Evolutionary conservation across 768 basidiomycete species (phyloP), one percentile per base, ranked within the genome.

Genomic region (Suillus weaverae): DNA sequence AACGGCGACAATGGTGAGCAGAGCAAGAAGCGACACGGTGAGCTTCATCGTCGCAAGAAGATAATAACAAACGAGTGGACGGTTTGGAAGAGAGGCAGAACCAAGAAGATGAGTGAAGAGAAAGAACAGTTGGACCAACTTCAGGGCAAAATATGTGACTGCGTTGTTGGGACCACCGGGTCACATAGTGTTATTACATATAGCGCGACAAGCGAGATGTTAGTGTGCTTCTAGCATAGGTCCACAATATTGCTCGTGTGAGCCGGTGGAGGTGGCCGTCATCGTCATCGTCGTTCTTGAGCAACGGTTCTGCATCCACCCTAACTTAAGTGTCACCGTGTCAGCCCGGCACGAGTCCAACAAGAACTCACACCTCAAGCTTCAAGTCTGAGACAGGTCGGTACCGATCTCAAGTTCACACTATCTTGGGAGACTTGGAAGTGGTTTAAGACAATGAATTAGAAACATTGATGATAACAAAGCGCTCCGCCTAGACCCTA

Each of bases 41-140:
- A 82, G 64, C 78, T 80, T 84, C 85, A 86, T 85, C 65, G 66
- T 61, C 44, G 22, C 61, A 57, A 63, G 53, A 54, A 54, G 62
- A 72, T 70, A 36, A 60, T 68, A 64, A 62, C 68, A 67, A 64
- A 56, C 46, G 61, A 61, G 57, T 14, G 55, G 59, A 22, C 2
- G 32, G 38, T n/a, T 35, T 62, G 65, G 61, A 67, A 33, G 62
- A 33, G 35, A 1, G 30, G 51, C 18, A 33, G 16, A 22, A 22
- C 41, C 35, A 18, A 35, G n/a, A 30, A n/a, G 35, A 22, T 36
- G 53, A 41, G 14, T 14, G 22, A 56, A 62, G 43, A 26, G 30
- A 61, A 50, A 39, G 20, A 35, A 62, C n/a, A n/a, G 9, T 26
- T 30, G 22, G 14, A 26, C 51, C 50, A 53, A 53, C 30, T 53